Conservation (phyloP, 2,329 filamentous ascomycete species). For the Ciborinia camelliae region DNA sequence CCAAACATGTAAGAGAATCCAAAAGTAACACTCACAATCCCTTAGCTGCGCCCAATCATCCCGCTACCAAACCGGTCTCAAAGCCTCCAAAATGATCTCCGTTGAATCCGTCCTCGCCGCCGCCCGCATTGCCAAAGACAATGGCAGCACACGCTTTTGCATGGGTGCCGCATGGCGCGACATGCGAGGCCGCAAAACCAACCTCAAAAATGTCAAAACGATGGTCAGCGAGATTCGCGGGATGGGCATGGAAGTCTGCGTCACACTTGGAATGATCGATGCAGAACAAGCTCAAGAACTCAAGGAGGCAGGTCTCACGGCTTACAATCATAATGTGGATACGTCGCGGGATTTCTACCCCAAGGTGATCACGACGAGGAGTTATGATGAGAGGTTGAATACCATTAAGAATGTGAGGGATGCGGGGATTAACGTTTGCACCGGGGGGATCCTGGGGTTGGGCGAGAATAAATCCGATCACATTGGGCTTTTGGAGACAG, state of each 20-base stretch:
- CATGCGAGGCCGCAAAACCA: conserved; percentile 86
- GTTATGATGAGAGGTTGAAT: conserved; percentile 80
- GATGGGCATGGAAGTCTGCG: conserved; percentile 86
- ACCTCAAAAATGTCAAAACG: conserved; percentile 75
- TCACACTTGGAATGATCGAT: conserved; percentile 94
- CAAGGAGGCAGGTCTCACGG: conserved; percentile 78
- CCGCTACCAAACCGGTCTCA: conserved; percentile 71
- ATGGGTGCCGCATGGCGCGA: conserved; percentile 95
- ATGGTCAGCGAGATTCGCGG: conserved; percentile 80
- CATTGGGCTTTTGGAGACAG: conserved; percentile 77
- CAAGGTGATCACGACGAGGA: conserved; percentile 77
- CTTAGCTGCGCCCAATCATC: conserved; percentile 73
- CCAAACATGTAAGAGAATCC: too few relatives aligned
- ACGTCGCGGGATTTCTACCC: conserved; percentile 88
- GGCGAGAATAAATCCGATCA: conserved; percentile 78
- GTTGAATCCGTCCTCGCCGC: conserved; percentile 79
- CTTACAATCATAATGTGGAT: conserved; percentile 94
- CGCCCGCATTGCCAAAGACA: conserved; percentile 72
- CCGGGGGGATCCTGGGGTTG: conserved; percentile 81
- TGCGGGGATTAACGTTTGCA: conserved; percentile 86
- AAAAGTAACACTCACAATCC: background rate
- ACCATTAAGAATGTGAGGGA: conserved; percentile 78
- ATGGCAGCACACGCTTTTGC: conserved; percentile 87
- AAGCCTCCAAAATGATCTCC: conserved; percentile 73
- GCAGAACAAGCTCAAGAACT: conserved; percentile 74